Evolutionary conservation across 148 eudicot genomes (phyloP), one percentile per base, ranked within the genome.

Genomic region (Vaccinium macrocarpon): DNA sequence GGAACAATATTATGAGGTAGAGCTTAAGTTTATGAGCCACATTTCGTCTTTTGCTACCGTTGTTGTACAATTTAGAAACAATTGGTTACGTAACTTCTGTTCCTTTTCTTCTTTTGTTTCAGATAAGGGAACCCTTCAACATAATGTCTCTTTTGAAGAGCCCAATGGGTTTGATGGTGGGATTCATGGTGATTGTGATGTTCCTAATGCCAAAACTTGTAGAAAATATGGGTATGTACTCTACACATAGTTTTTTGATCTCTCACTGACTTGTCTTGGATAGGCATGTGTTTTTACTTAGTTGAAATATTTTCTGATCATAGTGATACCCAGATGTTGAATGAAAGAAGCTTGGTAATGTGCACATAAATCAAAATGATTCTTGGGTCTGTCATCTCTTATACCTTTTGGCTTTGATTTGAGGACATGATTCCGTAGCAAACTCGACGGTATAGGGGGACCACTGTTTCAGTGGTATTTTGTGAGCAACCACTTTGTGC

Each of bases 111-210:
- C 42, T 84, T 32, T 53, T 82, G 27, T 89, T 90, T 88, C 98
- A 97, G 99, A 87, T 90, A 86, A 91, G 95, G 87, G 99, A 97
- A 88, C 95, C 99, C 35, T 95, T 97, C 90, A 85, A 88, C 78
- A 27, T 89, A 66, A 80, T 95, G 92, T 91, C 98, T 18, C 8
- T 97, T 66, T 88, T 91, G 89, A 95, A 95, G 83, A 95, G 98
- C 86, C 98, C 98, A 52, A 95, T 95, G 98, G 98, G 98, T 81
- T 89, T 95, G 86, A 95, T 95, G 98, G 87, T 95, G 10, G 98
- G 98, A 55, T 95, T 95, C 88, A 95, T 97, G 99, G 64, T 92
- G 83, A 35, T 97, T 64, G 98, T 97, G 76, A 90, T 97, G 89
- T 97, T 97, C 80, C 35, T 95, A 84, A 95, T 94, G 98, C 98